These are phyloP conservation scores for Dryas alaskensis DNA, from an alignment of 306 rosid genomes.

Conservation along the genomic window DNA sequence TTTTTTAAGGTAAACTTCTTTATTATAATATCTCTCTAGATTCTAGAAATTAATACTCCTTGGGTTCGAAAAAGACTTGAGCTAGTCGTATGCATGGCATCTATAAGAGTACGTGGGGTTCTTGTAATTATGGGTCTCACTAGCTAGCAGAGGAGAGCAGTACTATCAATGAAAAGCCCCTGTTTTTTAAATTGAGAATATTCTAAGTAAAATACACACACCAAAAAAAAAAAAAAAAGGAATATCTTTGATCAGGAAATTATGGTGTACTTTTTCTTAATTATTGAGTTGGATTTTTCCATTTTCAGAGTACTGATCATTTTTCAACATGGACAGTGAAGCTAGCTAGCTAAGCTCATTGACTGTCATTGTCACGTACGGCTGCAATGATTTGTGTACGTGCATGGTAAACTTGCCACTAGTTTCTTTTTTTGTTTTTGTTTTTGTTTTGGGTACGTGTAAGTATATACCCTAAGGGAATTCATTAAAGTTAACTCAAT, in stretches of 20 bases:
- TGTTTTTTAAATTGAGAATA: no score
- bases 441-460: background rate
- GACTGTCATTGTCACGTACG: background rate
- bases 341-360: background rate
- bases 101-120: background rate
- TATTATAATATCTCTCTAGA: background rate
- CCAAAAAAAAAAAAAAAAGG: no score
- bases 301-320: background rate
- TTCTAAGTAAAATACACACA: no score
- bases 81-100: background rate
- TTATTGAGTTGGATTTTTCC: slow-evolving; percentile 1
- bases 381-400: background rate
- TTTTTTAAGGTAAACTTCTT: background rate
- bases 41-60: background rate
- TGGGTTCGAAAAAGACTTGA: background rate
- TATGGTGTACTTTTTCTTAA: background rate
- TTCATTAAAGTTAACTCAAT: no score
- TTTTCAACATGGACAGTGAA: background rate
- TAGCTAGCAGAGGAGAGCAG: no score
- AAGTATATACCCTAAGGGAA: no score
- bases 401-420: background rate
- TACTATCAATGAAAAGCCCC: no score
- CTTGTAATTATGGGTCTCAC: background rate
- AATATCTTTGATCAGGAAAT: background rate
- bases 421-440: background rate